These are phyloP conservation scores for Coniferiporia weirii DNA, from an alignment of 1,284 basidiomycete genomes.

Conservation along the genomic window DNA sequence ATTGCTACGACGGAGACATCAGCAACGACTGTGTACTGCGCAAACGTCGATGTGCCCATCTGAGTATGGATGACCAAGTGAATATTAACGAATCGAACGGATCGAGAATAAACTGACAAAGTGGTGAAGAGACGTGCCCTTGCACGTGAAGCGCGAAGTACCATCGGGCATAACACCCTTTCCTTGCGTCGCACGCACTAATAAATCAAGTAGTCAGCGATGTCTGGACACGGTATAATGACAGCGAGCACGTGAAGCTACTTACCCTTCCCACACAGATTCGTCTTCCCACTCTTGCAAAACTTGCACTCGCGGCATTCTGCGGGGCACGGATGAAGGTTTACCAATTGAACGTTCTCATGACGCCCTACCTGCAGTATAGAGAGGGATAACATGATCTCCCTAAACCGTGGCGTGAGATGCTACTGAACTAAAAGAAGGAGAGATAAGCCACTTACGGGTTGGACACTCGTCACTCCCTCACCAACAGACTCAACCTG, in stretches of 20 bases:
- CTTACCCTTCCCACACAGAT: slow-evolving; percentile 83
- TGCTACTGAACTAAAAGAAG: not conserved
- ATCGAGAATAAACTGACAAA: slow-evolving; percentile 57
- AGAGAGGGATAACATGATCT: slow-evolving; percentile 92
- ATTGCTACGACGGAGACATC: slow-evolving; percentile 96
- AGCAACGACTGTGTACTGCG: slow-evolving; percentile 97
- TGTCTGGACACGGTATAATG: not conserved
- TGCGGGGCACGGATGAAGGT: slow-evolving; percentile 26
- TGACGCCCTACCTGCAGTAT: slow-evolving; percentile 69
- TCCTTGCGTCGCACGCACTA: slow-evolving; percentile 92
- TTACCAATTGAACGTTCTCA: not conserved
- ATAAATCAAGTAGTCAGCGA: not conserved
- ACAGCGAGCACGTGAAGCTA: not conserved
- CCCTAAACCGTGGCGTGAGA: slow-evolving; percentile 40
- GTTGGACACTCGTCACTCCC: slow-evolving; percentile 83
- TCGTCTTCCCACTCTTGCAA: slow-evolving; percentile 98
- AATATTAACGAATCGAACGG: not conserved
- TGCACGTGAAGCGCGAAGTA: slow-evolving; percentile 86
- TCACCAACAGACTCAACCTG: slow-evolving; percentile 94
- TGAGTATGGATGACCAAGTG: slow-evolving; percentile 28
- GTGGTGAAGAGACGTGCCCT: slow-evolving; percentile 85
- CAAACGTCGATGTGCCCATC: slow-evolving; percentile 99
- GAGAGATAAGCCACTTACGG: slow-evolving; percentile 36
- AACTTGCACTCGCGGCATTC: slow-evolving; percentile 97
- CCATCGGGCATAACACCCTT: slow-evolving; percentile 95